Evolutionary conservation across 192 early-diverging fungal species (phyloP).

Genomic region (Pilaira anomala): DNA sequence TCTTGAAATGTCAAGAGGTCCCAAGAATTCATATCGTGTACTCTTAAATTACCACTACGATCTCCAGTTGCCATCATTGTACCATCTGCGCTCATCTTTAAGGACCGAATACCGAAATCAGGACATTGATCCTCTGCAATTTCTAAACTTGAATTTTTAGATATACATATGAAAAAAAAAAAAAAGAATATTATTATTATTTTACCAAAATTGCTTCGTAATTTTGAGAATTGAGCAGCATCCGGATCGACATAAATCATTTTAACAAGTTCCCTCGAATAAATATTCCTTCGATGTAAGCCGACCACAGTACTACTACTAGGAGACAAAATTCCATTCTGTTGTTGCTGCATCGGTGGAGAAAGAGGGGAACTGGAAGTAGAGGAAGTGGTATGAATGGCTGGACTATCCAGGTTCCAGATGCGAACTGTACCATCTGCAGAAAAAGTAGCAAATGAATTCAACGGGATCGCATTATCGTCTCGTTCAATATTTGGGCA

Average conservation of each 20-base stretch:
- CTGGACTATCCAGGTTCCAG: slow-evolving; percentile 63
- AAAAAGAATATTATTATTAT: not conserved
- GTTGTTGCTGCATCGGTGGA: not conserved
- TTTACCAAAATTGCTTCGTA: slow-evolving; percentile 25
- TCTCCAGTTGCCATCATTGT: slow-evolving; percentile 70
- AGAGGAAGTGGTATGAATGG: not conserved
- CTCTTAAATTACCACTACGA: slow-evolving; percentile 67
- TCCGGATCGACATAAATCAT: slow-evolving; percentile 56
- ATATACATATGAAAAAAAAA: not conserved
- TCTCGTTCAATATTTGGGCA: slow-evolving; percentile 1
- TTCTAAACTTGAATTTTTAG: slow-evolving; percentile 12
- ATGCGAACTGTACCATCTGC: slow-evolving; percentile 77
- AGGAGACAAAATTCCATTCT: not conserved
- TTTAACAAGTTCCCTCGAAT: slow-evolving; percentile 56
- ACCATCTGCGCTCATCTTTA: slow-evolving; percentile 63
- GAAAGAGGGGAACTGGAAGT: slow-evolving; percentile 9
- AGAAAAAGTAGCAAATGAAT: slow-evolving; percentile 71
- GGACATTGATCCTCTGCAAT: slow-evolving; percentile 34
- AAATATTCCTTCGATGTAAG: slow-evolving; percentile 47
- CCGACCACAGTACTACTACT: slow-evolving; percentile 7
- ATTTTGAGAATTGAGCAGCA: slow-evolving; percentile 36
- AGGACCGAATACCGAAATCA: slow-evolving; percentile 65
- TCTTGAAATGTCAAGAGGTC: slow-evolving; percentile 62
- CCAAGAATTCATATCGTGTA: slow-evolving; percentile 59
- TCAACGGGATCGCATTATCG: slow-evolving; percentile 25